Evolutionary conservation across 2,329 filamentous ascomycete species (phyloP).

Genomic region (Fusarium sp.): DNA sequence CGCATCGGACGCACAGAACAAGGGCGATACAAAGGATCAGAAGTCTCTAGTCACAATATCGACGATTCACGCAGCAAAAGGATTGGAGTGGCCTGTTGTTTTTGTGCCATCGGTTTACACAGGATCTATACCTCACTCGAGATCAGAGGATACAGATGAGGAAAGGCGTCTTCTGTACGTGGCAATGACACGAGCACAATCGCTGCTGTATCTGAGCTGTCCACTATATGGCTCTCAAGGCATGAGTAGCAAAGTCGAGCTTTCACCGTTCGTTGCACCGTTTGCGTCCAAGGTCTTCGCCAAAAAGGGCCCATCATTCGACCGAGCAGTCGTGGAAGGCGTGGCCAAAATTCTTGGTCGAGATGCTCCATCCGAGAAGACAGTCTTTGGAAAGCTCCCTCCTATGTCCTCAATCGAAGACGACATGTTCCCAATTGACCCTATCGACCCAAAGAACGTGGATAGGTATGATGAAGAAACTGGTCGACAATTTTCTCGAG

Average conservation of each 20-base stretch:
- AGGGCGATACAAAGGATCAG: slow-evolving; percentile 66
- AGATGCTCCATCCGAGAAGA: slow-evolving; percentile 65
- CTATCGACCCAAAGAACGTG: slow-evolving; percentile 55
- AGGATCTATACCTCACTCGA: slow-evolving; percentile 88
- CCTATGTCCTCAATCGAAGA: slow-evolving; percentile 71
- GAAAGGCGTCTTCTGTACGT: slow-evolving; percentile 92
- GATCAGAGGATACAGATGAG: slow-evolving; percentile 87
- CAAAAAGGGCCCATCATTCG: slow-evolving; percentile 76
- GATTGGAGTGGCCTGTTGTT: slow-evolving; percentile 94
- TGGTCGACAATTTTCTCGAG: slow-evolving; percentile 37
- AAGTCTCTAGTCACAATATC: slow-evolving; percentile 84
- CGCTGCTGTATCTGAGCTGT: slow-evolving; percentile 85
- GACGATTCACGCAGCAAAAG: slow-evolving; percentile 96
- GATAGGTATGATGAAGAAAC: slow-evolving; percentile 36
- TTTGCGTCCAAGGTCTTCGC: slow-evolving; percentile 56
- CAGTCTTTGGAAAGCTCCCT: slow-evolving; percentile 65
- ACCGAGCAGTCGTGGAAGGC: slow-evolving; percentile 69
- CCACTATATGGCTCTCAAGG: slow-evolving; percentile 74
- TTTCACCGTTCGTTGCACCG: slow-evolving; percentile 78
- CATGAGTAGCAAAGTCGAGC: slow-evolving; percentile 66
- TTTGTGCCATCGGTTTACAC: slow-evolving; percentile 92
- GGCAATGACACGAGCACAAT: slow-evolving; percentile 94
- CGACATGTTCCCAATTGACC: slow-evolving; percentile 74
- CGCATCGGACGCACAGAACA: slow-evolving; percentile 80
- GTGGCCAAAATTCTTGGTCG: slow-evolving; percentile 79